These are phyloP conservation scores for Discostella stelligeroides DNA, from an alignment of 108 stramenopile genomes.

Conservation along the genomic window DNA sequence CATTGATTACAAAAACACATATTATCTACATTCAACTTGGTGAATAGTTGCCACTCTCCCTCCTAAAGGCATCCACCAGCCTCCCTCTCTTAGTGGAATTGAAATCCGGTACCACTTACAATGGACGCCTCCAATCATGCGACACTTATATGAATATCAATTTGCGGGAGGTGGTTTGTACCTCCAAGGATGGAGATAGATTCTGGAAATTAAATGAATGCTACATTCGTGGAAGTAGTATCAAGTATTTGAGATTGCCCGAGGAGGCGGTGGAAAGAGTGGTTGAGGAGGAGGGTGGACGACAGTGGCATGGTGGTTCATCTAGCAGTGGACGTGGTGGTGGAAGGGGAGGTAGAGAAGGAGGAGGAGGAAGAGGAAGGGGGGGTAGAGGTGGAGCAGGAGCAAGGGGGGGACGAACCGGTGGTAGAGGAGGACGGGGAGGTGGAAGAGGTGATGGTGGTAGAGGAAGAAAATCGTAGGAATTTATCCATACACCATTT, in stretches of 20 bases:
- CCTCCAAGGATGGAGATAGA: conserved; percentile 88
- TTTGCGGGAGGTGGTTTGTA: conserved; percentile 94
- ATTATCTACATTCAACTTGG: conserved; percentile 2
- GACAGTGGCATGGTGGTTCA: conserved; percentile 32
- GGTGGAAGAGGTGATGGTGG: conserved; percentile 33
- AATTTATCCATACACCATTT: neutral
- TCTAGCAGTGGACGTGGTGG: conserved; percentile 39
- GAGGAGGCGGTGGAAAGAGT: conserved; percentile 92
- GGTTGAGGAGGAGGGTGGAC: conserved; percentile 70
- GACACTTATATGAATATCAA: conserved; percentile 99
- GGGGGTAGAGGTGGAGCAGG: conserved; percentile 44
- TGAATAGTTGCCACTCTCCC: conserved; percentile 89
- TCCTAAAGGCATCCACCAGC: conserved; percentile 89
- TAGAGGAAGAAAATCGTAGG: neutral
- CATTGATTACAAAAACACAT: no score
- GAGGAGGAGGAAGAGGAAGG: conserved; percentile 46
- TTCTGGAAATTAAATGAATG: conserved; percentile 97
- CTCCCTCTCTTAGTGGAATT: conserved; percentile 98
- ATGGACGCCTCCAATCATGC: conserved; percentile 94
- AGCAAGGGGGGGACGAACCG: conserved; percentile 53
- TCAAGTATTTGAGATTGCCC: conserved; percentile 96
- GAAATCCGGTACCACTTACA: conserved; percentile 98
- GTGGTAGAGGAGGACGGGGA: conserved; percentile 64
- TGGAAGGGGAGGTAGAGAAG: conserved; percentile 43
- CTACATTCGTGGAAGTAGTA: conserved; percentile 95